These are phyloP conservation scores for Xylaria longipes DNA, from an alignment of 495 filamentous ascomycete species.

Conservation along the genomic window DNA sequence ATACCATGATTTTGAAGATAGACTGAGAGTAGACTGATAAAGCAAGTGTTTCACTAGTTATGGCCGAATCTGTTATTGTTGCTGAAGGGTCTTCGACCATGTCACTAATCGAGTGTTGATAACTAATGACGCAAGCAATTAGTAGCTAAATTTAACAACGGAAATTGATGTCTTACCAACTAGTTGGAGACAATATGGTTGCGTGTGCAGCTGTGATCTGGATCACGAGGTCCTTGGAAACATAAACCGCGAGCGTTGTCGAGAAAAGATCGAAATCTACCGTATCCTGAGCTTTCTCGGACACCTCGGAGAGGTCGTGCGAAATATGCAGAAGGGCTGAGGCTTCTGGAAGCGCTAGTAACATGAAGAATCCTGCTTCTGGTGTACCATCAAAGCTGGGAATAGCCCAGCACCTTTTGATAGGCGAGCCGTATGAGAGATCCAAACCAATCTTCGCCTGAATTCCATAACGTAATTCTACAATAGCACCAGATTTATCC, in stretches of 20 bases:
- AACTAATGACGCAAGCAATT: constrained; percentile 33
- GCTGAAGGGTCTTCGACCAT: constrained; percentile 32
- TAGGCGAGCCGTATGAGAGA: constrained; percentile 50
- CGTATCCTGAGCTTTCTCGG: constrained; percentile 43
- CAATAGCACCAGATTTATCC: constrained; percentile 65
- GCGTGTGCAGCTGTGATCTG: constrained; percentile 64
- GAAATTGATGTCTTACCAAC: constrained; percentile 33
- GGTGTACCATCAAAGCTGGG: constrained; percentile 28
- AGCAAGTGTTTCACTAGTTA: constrained; percentile 40
- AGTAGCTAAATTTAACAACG: not conserved
- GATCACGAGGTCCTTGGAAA: constrained; percentile 46
- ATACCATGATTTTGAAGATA: constrained; percentile 42
- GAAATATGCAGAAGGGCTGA: constrained; percentile 48
- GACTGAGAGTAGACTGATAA: constrained; percentile 42
- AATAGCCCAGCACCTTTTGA: constrained; percentile 55
- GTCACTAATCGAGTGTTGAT: constrained; percentile 34
- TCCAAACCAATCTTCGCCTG: constrained; percentile 69
- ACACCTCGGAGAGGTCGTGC: constrained; percentile 44
- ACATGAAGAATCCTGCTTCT: constrained; percentile 42
- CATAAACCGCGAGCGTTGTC: constrained; percentile 60
- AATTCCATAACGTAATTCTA: constrained; percentile 74
- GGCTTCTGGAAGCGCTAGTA: constrained; percentile 59
- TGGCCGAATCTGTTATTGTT: constrained; percentile 43
- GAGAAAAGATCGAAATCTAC: constrained; percentile 57
- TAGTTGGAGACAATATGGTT: constrained; percentile 39